Conservation (phyloP, 2,329 filamentous ascomycete species). For the Calonectria honghensis region DNA sequence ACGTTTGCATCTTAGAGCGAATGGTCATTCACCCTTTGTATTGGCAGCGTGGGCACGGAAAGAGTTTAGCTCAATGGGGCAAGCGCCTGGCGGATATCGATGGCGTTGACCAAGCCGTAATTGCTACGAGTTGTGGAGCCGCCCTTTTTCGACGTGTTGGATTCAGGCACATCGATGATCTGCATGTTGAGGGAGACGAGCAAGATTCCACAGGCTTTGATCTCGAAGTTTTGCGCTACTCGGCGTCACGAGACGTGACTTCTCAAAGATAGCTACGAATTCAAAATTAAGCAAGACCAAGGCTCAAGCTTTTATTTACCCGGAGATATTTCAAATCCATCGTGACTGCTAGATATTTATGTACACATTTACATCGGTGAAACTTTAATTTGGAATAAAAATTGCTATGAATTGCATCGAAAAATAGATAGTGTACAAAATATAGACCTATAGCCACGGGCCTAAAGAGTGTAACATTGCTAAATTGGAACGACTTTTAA, state of each 20-base stretch:
- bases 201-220: background rate
- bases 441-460: no score
- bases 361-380: background rate
- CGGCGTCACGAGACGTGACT: background rate
- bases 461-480: no score
- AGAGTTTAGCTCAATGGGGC: background rate
- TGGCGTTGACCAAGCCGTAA: background rate
- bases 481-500: no score
- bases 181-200: background rate
- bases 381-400: no score
- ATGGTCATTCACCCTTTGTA: conserved; percentile 1
- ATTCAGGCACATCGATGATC: background rate
- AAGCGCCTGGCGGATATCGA: background rate
- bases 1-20: background rate
- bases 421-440: no score
- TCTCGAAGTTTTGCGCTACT: background rate
- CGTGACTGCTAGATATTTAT: background rate
- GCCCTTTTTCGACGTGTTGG: background rate
- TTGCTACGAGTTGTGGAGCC: background rate
- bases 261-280: background rate
- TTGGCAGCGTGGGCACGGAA: background rate
- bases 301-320: no score
- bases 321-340: background rate
- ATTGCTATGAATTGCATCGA: no score
- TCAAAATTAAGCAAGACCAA: background rate